phyloP scores from a whole-genome alignment of 2,329 filamentous ascomycete genomes.

The Fusarium falciforme region DNA sequence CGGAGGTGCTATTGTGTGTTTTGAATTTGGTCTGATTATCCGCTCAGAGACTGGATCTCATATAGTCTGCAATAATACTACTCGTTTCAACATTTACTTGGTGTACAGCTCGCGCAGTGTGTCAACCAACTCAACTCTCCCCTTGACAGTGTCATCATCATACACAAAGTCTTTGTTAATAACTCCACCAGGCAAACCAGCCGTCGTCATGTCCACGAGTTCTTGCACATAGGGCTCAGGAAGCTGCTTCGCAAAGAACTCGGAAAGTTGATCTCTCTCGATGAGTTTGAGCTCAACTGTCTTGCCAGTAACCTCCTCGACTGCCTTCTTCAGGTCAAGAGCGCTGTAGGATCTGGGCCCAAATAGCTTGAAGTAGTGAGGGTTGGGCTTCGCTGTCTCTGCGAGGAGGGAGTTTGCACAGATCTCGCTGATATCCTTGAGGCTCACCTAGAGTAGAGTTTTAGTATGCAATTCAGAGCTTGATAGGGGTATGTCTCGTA shows the following conservation, averaged over 20 bases:
- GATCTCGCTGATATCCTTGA: conserved; percentile 44
- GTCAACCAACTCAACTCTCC: conserved; percentile 42
- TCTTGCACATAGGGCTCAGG: conserved; percentile 38
- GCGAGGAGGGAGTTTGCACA: conserved; percentile 42
- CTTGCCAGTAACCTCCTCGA: conserved; percentile 45
- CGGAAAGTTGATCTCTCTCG: conserved; percentile 35
- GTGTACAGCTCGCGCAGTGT: conserved; percentile 30
- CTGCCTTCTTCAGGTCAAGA: conserved; percentile 42
- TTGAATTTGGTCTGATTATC: background rate
- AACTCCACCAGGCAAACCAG: conserved; percentile 41
- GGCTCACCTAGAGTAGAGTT: conserved; percentile 38
- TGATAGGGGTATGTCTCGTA: conserved; percentile 8
- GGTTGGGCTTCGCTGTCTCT: conserved; percentile 1
- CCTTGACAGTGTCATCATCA: conserved; percentile 39
- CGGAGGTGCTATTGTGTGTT: background rate
- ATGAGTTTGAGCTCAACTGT: conserved; percentile 39
- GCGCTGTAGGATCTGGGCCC: conserved; percentile 46
- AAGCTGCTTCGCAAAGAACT: conserved; percentile 40
- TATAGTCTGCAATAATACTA: background rate
- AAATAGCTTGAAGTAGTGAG: conserved; percentile 41
- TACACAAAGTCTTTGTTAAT: conserved; percentile 38
- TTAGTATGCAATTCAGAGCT: background rate
- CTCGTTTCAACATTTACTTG: background rate
- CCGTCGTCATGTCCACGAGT: conserved; percentile 45
- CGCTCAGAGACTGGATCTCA: background rate